phyloP scores from a whole-genome alignment of 345 rosid species.

The Punica granatum region DNA sequence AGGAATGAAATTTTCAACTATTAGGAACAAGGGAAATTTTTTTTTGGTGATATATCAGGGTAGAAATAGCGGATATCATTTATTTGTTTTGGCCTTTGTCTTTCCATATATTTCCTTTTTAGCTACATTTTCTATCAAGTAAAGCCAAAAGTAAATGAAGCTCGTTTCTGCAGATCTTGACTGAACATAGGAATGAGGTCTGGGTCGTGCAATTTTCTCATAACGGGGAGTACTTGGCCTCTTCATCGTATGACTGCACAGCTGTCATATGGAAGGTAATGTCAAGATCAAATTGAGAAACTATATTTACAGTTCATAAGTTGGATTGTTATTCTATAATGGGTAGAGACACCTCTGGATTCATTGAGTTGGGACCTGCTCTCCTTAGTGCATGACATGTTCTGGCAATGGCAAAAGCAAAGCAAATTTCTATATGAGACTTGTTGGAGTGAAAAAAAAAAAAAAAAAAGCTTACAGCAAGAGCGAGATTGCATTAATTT shows the following conservation, averaged over 20 bases:
- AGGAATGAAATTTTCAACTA: background rate
- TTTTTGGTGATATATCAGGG: background rate
- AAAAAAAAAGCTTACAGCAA: too few relatives aligned
- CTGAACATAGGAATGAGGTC: constrained; percentile 78
- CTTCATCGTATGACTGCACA: constrained; percentile 86
- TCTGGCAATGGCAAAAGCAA: too few relatives aligned
- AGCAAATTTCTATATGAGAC: too few relatives aligned
- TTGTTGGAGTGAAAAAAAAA: too few relatives aligned
- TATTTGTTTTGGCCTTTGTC: background rate
- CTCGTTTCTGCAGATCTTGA: constrained; percentile 53
- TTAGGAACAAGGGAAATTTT: background rate
- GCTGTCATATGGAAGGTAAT: constrained; percentile 92
- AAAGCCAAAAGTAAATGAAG: background rate
- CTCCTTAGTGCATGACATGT: background rate
- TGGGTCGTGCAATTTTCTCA: constrained; percentile 92
- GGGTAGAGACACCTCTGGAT: background rate
- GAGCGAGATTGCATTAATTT: too few relatives aligned
- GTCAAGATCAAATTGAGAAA: background rate
- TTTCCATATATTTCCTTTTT: background rate
- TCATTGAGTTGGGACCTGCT: background rate
- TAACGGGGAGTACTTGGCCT: constrained; percentile 72
- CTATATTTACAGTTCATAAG: background rate
- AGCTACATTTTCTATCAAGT: background rate
- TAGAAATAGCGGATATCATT: background rate
- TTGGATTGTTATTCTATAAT: background rate